These are phyloP conservation scores for Lonicera japonica DNA, from an alignment of 129 eudicot species.

Conservation along the genomic window DNA sequence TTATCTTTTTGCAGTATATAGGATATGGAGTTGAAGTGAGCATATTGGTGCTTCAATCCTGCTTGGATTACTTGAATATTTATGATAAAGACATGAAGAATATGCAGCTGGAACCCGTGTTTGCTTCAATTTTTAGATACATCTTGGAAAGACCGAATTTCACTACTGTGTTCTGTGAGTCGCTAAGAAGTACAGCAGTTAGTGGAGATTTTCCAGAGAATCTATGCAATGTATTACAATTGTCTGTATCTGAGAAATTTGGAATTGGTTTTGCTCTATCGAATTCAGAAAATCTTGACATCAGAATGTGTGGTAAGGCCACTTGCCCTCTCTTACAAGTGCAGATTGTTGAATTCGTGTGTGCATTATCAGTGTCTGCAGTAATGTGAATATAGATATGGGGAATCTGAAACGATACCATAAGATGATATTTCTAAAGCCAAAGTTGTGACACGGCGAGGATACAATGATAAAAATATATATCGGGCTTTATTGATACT, in stretches of 20 bases:
- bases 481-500: too few relatives aligned
- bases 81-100: constrained; percentile 50
- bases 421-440: too few relatives aligned
- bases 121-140: constrained; percentile 50
- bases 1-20: constrained; percentile 41
- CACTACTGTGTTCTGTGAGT: constrained; percentile 53
- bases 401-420: too few relatives aligned
- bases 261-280: constrained; percentile 78
- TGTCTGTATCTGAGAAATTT: constrained; percentile 62
- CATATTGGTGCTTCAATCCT: constrained; percentile 61
- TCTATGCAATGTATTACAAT: constrained; percentile 53
- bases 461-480: too few relatives aligned
- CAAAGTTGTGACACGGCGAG: too few relatives aligned
- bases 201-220: constrained; percentile 61
- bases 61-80: constrained; percentile 53
- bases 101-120: constrained; percentile 48
- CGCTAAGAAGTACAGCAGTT: constrained; percentile 41
- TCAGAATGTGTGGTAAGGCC: constrained; percentile 55
- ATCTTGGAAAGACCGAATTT: constrained; percentile 71
- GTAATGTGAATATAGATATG: too few relatives aligned
- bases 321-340: background rate
- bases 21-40: constrained; percentile 71
- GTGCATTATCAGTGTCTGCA: background rate
- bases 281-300: constrained; percentile 60
- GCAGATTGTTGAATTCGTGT: background rate